Conservation (phyloP, 1,284 basidiomycete genomes). For the Ceratobasidium sp. region DNA sequence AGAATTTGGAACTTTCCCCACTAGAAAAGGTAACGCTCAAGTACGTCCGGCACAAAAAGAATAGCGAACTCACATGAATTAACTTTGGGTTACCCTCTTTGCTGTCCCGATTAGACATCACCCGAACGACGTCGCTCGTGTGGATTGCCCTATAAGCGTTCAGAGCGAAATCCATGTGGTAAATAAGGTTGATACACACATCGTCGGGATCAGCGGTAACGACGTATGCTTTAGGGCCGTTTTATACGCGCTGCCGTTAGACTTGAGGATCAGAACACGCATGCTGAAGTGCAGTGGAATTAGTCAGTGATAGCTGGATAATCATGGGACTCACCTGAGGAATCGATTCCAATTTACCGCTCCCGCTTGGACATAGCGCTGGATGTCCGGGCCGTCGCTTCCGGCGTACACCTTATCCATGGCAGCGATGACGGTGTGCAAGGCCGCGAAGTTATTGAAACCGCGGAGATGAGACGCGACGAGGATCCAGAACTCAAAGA, state of each 20-base stretch:
- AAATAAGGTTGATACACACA: conserved; percentile 64
- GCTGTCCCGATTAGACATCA: conserved; percentile 80
- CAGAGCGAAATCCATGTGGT: conserved; percentile 15
- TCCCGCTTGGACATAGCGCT: conserved; percentile 75
- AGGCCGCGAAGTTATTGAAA: conserved; percentile 80
- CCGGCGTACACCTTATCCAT: conserved; percentile 80
- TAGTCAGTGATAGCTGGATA: not conserved
- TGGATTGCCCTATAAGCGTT: conserved; percentile 76
- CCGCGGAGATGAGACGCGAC: conserved; percentile 76
- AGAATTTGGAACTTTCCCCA: conserved; percentile 91
- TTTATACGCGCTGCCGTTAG: conserved; percentile 81
- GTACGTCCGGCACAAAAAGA: too few relatives aligned
- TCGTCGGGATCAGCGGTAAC: conserved; percentile 83
- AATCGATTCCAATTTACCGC: conserved; percentile 75
- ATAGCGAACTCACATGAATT: conserved; percentile 65
- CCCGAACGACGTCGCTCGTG: conserved; percentile 81
- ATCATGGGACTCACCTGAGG: conserved; percentile 59
- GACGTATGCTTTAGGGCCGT: conserved; percentile 82
- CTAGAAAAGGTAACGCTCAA: too few relatives aligned
- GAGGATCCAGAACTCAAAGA: conserved; percentile 80
- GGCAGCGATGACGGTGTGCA: conserved; percentile 85
- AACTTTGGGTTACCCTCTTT: conserved; percentile 71
- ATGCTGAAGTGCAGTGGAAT: conserved; percentile 63
- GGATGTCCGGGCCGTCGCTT: conserved; percentile 71
- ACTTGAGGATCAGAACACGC: conserved; percentile 77